These are phyloP conservation scores for Lentinus brumalis DNA, from an alignment of 768 basidiomycete genomes.

Conservation along the genomic window DNA sequence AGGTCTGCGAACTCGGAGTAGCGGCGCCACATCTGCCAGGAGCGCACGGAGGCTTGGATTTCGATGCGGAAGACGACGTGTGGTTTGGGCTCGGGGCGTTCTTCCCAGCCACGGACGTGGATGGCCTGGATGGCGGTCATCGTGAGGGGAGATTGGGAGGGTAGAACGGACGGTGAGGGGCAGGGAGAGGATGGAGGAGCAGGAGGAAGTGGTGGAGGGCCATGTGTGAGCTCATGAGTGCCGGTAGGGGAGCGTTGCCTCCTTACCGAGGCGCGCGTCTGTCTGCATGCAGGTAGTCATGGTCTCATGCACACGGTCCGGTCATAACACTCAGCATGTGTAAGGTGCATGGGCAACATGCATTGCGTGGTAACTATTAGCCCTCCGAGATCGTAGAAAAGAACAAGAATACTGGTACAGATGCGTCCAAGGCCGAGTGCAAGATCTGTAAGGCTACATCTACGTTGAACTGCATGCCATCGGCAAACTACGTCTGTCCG, in stretches of 20 bases:
- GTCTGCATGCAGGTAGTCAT: too few relatives aligned
- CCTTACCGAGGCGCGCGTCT: too few relatives aligned
- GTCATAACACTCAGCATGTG: too few relatives aligned
- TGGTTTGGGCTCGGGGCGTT: constrained; percentile 67
- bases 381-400: constrained; percentile 2
- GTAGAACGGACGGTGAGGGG: background rate
- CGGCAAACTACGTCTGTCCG: background rate
- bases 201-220: background rate
- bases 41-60: constrained; percentile 84
- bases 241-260: background rate
- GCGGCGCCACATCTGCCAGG: constrained; percentile 92
- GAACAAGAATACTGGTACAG: constrained; percentile 16
- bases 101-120: constrained; percentile 68
- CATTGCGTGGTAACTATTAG: background rate
- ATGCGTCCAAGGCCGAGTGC: constrained; percentile 20
- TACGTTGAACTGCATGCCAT: constrained; percentile 7
- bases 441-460: constrained; percentile 23
- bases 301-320: background rate
- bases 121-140: constrained; percentile 72
- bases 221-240: background rate
- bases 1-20: constrained; percentile 95
- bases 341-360: too few relatives aligned
- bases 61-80: constrained; percentile 83
- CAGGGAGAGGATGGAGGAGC: background rate
- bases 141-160: background rate